Conservation (phyloP, 2,329 filamentous ascomycete species). For the Sclerotinia borealis region DNA sequence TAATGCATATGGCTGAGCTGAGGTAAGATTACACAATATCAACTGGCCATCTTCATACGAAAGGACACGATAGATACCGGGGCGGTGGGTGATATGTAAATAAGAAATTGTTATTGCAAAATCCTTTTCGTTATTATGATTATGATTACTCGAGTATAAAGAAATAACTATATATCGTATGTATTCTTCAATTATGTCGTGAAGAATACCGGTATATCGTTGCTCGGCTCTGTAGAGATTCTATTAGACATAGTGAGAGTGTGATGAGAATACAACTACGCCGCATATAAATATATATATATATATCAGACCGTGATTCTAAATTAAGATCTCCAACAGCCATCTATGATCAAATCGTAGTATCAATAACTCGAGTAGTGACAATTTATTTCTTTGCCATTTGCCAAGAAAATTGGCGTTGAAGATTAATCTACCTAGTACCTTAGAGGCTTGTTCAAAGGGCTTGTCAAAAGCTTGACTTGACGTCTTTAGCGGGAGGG, state of each 20-base stretch:
- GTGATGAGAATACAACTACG: not conserved
- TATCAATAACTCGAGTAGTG: not conserved
- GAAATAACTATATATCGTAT: too few species aligned
- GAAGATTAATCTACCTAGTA: too few species aligned
- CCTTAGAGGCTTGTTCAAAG: not conserved
- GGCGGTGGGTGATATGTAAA: too few species aligned
- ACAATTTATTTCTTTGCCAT: not conserved
- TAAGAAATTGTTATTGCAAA: too few species aligned
- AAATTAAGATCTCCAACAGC: not conserved
- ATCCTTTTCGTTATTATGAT: not conserved
- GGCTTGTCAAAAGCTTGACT: constrained; percentile 10
- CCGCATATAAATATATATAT: not conserved
- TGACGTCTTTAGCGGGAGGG: not conserved
- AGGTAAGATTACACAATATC: not conserved
- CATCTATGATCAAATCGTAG: too few species aligned
- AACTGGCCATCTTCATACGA: not conserved
- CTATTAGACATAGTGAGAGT: not conserved
- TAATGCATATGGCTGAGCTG: not conserved
- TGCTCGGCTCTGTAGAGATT: not conserved
- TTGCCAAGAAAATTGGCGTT: constrained; percentile 1
- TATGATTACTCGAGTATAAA: too few species aligned
- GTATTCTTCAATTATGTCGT: not conserved
- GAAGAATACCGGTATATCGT: not conserved
- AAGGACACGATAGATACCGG: not conserved
- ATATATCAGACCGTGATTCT: not conserved